Evolutionary conservation across 331 rosid species (phyloP).

Genomic region (Spiraea crenata): DNA sequence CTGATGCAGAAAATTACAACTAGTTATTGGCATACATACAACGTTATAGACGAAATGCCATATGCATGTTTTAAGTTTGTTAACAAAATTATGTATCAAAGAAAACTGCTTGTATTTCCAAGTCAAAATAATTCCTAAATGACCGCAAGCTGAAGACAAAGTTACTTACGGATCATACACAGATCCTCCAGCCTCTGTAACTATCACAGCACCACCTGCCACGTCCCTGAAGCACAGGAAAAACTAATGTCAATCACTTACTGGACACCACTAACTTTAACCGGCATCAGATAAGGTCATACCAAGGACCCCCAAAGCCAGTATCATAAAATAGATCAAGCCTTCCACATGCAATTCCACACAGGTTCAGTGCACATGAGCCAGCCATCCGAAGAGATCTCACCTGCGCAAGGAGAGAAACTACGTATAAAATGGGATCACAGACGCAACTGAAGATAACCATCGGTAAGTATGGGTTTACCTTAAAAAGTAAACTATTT

Average conservation of each 20-base stretch:
- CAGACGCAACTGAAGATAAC: slow-evolving; percentile 18
- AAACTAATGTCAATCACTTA: slow-evolving; percentile 23
- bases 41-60: slow-evolving; percentile 15
- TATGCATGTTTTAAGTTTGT: slow-evolving; percentile 8
- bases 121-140: slow-evolving; percentile 1
- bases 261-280: background rate
- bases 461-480: slow-evolving; percentile 28
- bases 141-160: background rate
- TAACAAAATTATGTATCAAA: background rate
- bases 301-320: slow-evolving; percentile 95
- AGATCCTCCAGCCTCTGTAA: slow-evolving; percentile 91
- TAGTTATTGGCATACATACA: slow-evolving; percentile 11
- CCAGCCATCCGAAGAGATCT: slow-evolving; percentile 88
- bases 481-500: slow-evolving; percentile 83
- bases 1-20: slow-evolving; percentile 50
- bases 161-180: slow-evolving; percentile 92
- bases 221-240: slow-evolving; percentile 72
- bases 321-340: slow-evolving; percentile 63
- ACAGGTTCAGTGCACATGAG: slow-evolving; percentile 89
- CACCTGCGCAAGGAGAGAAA: slow-evolving; percentile 54
- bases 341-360: slow-evolving; percentile 98
- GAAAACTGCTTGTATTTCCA: background rate
- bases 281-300: slow-evolving; percentile 26
- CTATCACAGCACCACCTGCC: slow-evolving; percentile 91
- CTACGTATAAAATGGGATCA: slow-evolving; percentile 7